Evolutionary conservation across 2,329 filamentous ascomycete species (phyloP).

Genomic region (Aspergillus sojae): DNA sequence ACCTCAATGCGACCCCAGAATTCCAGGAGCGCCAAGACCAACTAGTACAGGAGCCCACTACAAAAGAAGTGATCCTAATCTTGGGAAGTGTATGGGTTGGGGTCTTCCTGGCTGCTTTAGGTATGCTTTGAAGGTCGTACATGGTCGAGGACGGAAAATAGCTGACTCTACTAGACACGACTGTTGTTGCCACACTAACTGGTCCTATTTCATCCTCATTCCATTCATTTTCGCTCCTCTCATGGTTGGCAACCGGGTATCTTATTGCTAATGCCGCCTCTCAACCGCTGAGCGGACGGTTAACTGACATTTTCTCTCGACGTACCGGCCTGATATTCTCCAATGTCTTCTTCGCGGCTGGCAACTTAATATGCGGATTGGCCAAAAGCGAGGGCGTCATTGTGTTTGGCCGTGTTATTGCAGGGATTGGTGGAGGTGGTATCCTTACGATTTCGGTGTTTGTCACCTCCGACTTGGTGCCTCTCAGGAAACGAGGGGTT

Average conservation of each 20-base stretch:
- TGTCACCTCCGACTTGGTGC: constrained; percentile 48
- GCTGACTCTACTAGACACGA: constrained; percentile 59
- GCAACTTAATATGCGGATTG: constrained; percentile 81
- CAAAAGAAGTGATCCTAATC: constrained; percentile 51
- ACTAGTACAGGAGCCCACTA: constrained; percentile 49
- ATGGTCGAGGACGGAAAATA: neutral
- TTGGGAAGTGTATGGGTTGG: constrained; percentile 56
- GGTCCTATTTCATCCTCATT: constrained; percentile 84
- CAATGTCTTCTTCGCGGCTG: constrained; percentile 76
- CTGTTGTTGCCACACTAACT: constrained; percentile 82
- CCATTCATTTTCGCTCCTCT: constrained; percentile 75
- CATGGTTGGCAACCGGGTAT: constrained; percentile 87
- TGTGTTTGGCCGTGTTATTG: constrained; percentile 76
- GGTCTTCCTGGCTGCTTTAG: constrained; percentile 60
- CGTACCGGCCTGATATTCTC: constrained; percentile 76
- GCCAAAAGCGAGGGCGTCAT: constrained; percentile 68
- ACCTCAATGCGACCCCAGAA: constrained; percentile 14
- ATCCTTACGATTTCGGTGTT: constrained; percentile 70
- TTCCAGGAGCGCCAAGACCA: constrained; percentile 21
- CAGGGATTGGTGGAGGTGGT: constrained; percentile 80
- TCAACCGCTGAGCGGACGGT: constrained; percentile 79
- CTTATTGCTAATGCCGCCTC: constrained; percentile 85
- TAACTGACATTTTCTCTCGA: constrained; percentile 87
- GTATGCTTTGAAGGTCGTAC: constrained; percentile 29
- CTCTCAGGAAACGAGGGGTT: constrained; percentile 68